A percentile compares a stretch with the other conserved stretches of the same genome.
phyloP scores from a whole-genome alignment of 2,329 filamentous ascomycete genomes.

The Cryoendolithus antarcticus region DNA sequence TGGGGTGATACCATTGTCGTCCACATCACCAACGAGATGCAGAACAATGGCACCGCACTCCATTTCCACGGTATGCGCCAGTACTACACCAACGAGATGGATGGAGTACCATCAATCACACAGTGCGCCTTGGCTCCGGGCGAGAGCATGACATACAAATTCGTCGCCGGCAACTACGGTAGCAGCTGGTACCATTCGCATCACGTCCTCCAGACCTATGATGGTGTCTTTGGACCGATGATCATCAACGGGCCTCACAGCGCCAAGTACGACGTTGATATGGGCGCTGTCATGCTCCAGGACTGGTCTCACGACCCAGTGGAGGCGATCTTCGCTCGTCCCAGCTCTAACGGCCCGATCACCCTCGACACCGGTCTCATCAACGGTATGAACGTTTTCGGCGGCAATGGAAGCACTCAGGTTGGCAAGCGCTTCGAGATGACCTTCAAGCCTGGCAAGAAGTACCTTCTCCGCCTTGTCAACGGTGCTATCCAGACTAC shows the following conservation, averaged over 20 bases:
- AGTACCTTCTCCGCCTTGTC: slow-evolving; percentile 21
- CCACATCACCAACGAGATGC: slow-evolving; percentile 20
- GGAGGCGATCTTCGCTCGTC: slow-evolving; percentile 20
- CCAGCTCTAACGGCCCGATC: slow-evolving; percentile 17
- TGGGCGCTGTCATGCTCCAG: slow-evolving; percentile 24
- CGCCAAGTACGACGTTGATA: slow-evolving; percentile 27
- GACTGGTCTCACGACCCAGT: slow-evolving; percentile 27
- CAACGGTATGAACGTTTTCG: slow-evolving; percentile 32
- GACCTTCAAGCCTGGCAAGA: slow-evolving; percentile 16
- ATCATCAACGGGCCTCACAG: slow-evolving; percentile 30
- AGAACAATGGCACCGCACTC: slow-evolving; percentile 33
- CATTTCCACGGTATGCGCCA: slow-evolving; percentile 38
- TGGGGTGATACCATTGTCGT: slow-evolving; percentile 29
- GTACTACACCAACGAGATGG: slow-evolving; percentile 39
- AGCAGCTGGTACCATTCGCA: slow-evolving; percentile 30
- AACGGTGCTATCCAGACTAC: slow-evolving; percentile 27
- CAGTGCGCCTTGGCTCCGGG: slow-evolving; percentile 30
- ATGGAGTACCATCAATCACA: slow-evolving; percentile 35
- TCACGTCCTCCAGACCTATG: slow-evolving; percentile 27
- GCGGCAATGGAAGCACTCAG: slow-evolving; percentile 10
- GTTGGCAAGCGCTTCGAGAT: slow-evolving; percentile 20
- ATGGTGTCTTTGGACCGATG: slow-evolving; percentile 29
- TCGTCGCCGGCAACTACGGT: slow-evolving; percentile 28
- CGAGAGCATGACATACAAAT: slow-evolving; percentile 21
- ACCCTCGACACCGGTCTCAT: slow-evolving; percentile 32